phyloP scores from a whole-genome alignment of 768 basidiomycete species.

The Pleurotus citrinopileatus region DNA sequence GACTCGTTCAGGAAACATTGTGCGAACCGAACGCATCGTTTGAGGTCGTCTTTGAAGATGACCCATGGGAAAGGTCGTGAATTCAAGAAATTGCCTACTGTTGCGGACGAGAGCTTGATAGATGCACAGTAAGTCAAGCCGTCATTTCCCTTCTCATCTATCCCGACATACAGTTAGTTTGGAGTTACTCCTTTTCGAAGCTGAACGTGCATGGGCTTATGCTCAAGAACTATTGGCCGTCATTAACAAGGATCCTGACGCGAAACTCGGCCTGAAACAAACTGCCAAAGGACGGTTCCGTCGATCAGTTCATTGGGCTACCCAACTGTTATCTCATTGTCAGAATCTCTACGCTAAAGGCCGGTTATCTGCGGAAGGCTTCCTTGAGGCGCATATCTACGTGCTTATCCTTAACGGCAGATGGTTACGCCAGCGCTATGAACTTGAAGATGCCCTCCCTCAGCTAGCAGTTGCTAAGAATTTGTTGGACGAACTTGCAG shows the following conservation, averaged over 20 bases:
- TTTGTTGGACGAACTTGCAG: constrained; percentile 67
- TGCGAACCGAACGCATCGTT: constrained; percentile 83
- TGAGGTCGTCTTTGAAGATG: constrained; percentile 80
- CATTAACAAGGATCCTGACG: constrained; percentile 47
- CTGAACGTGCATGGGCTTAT: constrained; percentile 90
- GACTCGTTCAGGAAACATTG: constrained; percentile 72
- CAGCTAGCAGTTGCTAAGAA: constrained; percentile 78
- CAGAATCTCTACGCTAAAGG: constrained; percentile 56
- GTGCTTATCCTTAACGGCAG: constrained; percentile 81
- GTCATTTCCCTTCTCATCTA: neutral
- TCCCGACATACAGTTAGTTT: constrained; percentile 43
- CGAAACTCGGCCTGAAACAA: constrained; percentile 54
- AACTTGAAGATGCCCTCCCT: constrained; percentile 71
- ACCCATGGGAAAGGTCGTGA: constrained; percentile 88
- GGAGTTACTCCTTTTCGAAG: constrained; percentile 82
- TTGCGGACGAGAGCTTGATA: constrained; percentile 68
- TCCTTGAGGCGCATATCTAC: constrained; percentile 75
- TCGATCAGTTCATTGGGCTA: constrained; percentile 76
- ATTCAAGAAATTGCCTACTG: constrained; percentile 77
- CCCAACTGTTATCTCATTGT: constrained; percentile 70
- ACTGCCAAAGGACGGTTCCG: constrained; percentile 79
- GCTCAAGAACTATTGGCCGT: constrained; percentile 71
- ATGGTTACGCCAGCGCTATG: constrained; percentile 71
- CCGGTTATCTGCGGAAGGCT: constrained; percentile 52
- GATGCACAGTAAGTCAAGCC: constrained; percentile 82